Percentiles rank a stretch among this genome's conserved stretches.
phyloP scores from a whole-genome alignment of 2,329 filamentous ascomycete species.

The Rutstroemia sp. region DNA sequence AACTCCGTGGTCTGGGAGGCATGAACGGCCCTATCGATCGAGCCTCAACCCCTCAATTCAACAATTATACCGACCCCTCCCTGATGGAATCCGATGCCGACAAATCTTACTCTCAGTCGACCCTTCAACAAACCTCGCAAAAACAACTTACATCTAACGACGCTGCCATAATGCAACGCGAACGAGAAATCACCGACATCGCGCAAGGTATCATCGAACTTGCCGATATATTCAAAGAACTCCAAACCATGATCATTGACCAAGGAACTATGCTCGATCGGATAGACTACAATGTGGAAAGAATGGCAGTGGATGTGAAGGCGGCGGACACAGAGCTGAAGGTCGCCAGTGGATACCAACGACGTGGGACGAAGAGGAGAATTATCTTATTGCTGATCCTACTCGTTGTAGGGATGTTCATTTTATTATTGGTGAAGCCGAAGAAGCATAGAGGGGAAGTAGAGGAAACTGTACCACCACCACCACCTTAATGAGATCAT shows the following conservation, averaged over 20 bases:
- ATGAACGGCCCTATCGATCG: conserved; percentile 48
- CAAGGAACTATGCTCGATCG: conserved; percentile 87
- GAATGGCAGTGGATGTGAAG: conserved; percentile 90
- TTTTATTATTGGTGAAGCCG: conserved; percentile 67
- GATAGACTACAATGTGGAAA: conserved; percentile 97
- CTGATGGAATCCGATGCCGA: conserved; percentile 91
- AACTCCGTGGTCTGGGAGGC: conserved; percentile 66
- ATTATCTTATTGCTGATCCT: conserved; percentile 83
- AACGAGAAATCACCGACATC: conserved; percentile 95
- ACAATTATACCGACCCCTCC: conserved; percentile 71
- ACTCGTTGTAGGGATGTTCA: conserved; percentile 79
- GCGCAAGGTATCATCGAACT: conserved; percentile 97
- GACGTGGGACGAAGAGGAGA: conserved; percentile 81
- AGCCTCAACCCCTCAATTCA: conserved; percentile 41
- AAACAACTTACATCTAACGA: conserved; percentile 69
- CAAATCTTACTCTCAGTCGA: conserved; percentile 82
- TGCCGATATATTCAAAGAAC: conserved; percentile 90
- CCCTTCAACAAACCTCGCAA: conserved; percentile 67
- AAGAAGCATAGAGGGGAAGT: conserved; percentile 19
- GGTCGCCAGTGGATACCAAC: conserved; percentile 83
- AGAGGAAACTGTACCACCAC: conserved; percentile 24
- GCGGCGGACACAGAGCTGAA: conserved; percentile 87
- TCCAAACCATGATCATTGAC: conserved; percentile 92
- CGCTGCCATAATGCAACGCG: conserved; percentile 77
- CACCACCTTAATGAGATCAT: conserved; percentile 9